Evolutionary conservation across 129 eudicot species (phyloP).

Genomic region (Escallonia herrerae): DNA sequence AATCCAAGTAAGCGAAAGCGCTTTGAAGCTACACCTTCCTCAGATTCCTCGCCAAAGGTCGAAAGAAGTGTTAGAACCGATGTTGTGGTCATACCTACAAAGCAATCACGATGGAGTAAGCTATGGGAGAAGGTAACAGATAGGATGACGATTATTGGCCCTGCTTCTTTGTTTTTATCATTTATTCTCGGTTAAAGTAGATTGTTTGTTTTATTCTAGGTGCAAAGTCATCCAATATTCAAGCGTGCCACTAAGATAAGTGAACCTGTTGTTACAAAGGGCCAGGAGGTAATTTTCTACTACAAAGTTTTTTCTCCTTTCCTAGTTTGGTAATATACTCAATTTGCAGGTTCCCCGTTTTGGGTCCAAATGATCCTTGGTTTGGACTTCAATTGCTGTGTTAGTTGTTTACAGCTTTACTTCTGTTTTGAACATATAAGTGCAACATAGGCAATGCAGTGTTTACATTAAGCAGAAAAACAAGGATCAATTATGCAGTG

Average conservation of each 20-base stretch:
- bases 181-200: conserved; percentile 8
- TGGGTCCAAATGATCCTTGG: not conserved
- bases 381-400: not conserved
- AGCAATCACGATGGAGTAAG: conserved; percentile 71
- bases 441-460: too few species aligned
- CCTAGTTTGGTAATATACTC: not conserved
- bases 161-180: not conserved
- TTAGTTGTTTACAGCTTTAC: not conserved
- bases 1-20: conserved; percentile 61
- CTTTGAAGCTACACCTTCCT: conserved; percentile 43
- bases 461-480: too few species aligned
- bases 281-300: conserved; percentile 69
- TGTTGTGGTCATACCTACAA: conserved; percentile 60
- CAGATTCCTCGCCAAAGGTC: conserved; percentile 41
- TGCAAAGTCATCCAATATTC: conserved; percentile 76
- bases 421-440: not conserved
- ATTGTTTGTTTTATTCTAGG: conserved; percentile 29
- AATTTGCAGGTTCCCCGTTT: not conserved
- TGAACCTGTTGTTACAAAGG: conserved; percentile 77
- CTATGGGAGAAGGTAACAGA: conserved; percentile 71
- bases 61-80: conserved; percentile 84
- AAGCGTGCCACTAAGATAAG: conserved; percentile 70
- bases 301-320: not conserved
- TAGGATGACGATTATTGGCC: too few species aligned
- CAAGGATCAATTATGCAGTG: too few species aligned